Base-by-base conservation (phyloP, 139 green algal species). In the Coelastrella sp. region DNA sequence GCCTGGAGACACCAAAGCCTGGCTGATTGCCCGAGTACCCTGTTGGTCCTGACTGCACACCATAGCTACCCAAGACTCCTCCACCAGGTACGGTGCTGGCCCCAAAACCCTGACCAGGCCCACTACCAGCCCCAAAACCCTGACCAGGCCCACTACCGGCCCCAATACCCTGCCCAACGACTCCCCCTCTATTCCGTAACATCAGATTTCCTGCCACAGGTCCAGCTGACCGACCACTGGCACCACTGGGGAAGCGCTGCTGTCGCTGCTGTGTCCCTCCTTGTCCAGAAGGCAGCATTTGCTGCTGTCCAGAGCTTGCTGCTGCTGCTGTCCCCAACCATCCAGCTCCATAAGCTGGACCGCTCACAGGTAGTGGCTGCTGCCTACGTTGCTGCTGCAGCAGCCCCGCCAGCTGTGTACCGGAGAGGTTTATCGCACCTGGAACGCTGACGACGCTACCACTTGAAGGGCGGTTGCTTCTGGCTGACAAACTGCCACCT, bases 351-450 rank as follows among this genome's bases (percentile, higher is more conserved):
- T 83, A 83, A n/a, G 75, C 75, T 48, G 75, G 32, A 23, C 75
- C 75, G n/a, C 35, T 40, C 11, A 45, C 32, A 17, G 23, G 34
- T 32, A 51, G 23, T 19, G 53, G 75, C 51, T 71, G 75, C 75
- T 68, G 75, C 53, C 53, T 60, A 37, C 75, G 53, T 34, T 83
- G 75, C 53, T 83, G 75, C 75, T 83, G 75, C 75, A 79, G 45
- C 45, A 79, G 43, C 11, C 72, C 72, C 27, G 72, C 43, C 2
- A 79, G 72, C 68, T 77, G 68, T 4, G 68, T 77, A 4, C 68
- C 68, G 17, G 68, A 77, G 23, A 77, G 37, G 40, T 77, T 77
- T 4, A 77, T 77, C 19, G 40, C 45, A 23, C 38, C 43, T 27
- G 68, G 68, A 21, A 77, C 38, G 38, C 68, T 77, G 3, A 77